Evolutionary conservation across 2,329 filamentous ascomycete species (phyloP).

Genomic region (Aspergillus tubingensis): DNA sequence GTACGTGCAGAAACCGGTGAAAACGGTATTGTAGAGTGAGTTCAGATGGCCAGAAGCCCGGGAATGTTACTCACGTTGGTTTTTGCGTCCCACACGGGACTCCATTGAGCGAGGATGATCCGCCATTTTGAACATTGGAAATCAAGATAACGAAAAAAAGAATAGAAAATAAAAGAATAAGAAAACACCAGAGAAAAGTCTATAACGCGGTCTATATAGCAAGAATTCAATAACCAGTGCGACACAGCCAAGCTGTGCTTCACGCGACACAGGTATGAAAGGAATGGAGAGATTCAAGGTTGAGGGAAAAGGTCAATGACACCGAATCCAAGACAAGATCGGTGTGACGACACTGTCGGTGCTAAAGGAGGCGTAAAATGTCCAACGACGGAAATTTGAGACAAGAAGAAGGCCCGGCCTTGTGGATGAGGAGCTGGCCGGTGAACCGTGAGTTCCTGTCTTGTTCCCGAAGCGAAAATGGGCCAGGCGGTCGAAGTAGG

Average conservation of each 20-base stretch:
- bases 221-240: background rate
- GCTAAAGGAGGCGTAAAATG: conserved; percentile 14
- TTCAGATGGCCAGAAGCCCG: conserved; percentile 25
- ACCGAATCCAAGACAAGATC: conserved; percentile 6
- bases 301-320: conserved; percentile 16
- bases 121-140: conserved; percentile 33
- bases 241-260: conserved; percentile 7
- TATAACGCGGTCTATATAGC: conserved; percentile 9
- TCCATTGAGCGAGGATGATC: conserved; percentile 49
- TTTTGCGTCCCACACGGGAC: conserved; percentile 50
- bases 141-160: conserved; percentile 17
- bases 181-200: conserved; percentile 13
- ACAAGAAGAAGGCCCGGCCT: conserved; percentile 13
- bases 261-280: conserved; percentile 20
- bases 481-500: conserved; percentile 30
- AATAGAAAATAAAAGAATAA: conserved; percentile 11
- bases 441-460: conserved; percentile 17
- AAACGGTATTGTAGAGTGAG: conserved; percentile 1
- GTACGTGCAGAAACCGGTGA: conserved; percentile 2
- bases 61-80: conserved; percentile 48
- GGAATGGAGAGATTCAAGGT: conserved; percentile 12
- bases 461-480: conserved; percentile 16
- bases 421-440: conserved; percentile 16
- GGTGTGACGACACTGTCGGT: conserved; percentile 15
- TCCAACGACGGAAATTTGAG: conserved; percentile 15